Base-by-base conservation (phyloP, 345 rosid species). In the Corchorus capsularis region DNA sequence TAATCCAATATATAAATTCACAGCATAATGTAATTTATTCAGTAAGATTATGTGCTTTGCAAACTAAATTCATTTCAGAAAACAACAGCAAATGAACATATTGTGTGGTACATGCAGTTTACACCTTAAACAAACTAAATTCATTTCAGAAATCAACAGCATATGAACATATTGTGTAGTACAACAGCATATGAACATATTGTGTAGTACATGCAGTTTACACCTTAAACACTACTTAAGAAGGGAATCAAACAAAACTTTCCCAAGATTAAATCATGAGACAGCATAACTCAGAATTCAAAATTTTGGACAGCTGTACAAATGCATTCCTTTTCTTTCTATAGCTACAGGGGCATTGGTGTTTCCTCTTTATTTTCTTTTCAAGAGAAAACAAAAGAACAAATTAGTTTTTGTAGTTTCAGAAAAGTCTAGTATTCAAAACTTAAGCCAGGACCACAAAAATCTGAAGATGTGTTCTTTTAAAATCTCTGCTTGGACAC, bases 1-100 rank as follows among this genome's bases (percentile, higher is more conserved):
- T 50, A 45, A 53, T 45, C 5, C 62, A 55, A 19, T 63, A 55
- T 19, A 22, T 62, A 19, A 16, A 20, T 20, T 14, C 34, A 62
- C 39, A 71, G 14, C 9, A 52, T 27, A 43, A 77, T 10, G 17
- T 8, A 49, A 59, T 20, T 12, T 20, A 8, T 47, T 65, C 4
- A 53, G n/a, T 8, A 71, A 75, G 17, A 14, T 61, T 71, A 66
- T 32, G 69, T 15, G 15, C 50, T 77, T 34, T 10, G 53, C 15
- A 76, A 56, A 43, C 41, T 65, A 62, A 65, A 64, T 45, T 10
- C 19, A 12, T 4, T 72, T 55, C 32, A 43, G n/a, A 57, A 57
- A 72, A 15, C 4, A 59, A 22, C 20, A 27, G 12, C 41, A 73
- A 1, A 63, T 37, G 56, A 17, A 15, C 9, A 35, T 49, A 11